Evolutionary conservation across 495 filamentous ascomycete genomes (phyloP), one percentile per base, ranked within the genome.

Genomic region (Aspergillus saccharolyticus): DNA sequence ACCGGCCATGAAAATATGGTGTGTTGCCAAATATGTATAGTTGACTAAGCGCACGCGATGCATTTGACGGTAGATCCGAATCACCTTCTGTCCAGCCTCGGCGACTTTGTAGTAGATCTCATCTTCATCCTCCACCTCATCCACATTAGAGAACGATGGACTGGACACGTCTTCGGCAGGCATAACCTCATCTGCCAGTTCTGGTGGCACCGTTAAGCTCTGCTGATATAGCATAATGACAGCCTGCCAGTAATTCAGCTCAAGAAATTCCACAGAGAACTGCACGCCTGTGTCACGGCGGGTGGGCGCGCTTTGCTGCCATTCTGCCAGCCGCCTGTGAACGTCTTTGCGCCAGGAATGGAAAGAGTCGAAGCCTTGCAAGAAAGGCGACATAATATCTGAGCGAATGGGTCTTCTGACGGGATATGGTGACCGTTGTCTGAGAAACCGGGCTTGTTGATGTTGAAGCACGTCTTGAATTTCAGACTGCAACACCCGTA

Each of bases 231-330:
- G 82, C 89, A 96, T 89, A 60, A 97, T 95, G 53, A 97, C 84
- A n/a, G 91, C 89, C 70, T 97, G 93, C 90, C 91, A 97, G 68
- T 97, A 97, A 66, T 97, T 97, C 49, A 97, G 72, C 58, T 96
- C 90, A 6, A 97, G 75, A 60, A 97, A 92, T 49, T 95, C 84
- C 9, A 87, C 83, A 5, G 86, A 88, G 69, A 97, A 97, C 8
- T 83, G 81, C 20, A 97, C 93, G 9, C 91, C 91, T 0, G 87
- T 95, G 25, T 95, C 85, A 19, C 81, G 67, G 58, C 85, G 87
- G 2, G 77, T 84, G 1, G 93, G 93, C 2, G 91, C 87, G 42
- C 84, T 82, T 46, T 87, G 84, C 58, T 93, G 92, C 93, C 93
- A 97, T 63, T 94, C 86, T 57, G 82, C 86, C 49, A 97, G 68